phyloP scores from a whole-genome alignment of 257 asterid species.

The Orobanche coerulescens region DNA sequence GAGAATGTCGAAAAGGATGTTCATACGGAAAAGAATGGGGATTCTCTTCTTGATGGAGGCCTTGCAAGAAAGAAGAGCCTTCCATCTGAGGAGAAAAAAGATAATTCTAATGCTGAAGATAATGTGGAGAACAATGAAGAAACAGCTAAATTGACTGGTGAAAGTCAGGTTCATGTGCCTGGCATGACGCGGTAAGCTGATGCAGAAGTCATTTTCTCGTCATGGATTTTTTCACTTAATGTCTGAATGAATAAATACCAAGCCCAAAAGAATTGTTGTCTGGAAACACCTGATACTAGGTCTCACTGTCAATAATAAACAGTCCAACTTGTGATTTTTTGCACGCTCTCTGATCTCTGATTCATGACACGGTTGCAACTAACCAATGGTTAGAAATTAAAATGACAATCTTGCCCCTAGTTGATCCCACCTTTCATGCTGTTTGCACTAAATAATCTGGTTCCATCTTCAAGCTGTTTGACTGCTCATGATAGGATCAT shows the following conservation, averaged over 20 bases:
- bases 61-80: slow-evolving; percentile 25
- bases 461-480: background rate
- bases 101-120: slow-evolving; percentile 29
- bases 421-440: background rate
- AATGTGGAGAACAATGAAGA: slow-evolving; percentile 26
- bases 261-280: background rate
- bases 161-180: slow-evolving; percentile 17
- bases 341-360: background rate
- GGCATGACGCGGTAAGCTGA: slow-evolving; percentile 34
- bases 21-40: slow-evolving; percentile 26
- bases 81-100: slow-evolving; percentile 27
- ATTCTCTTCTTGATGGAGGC: slow-evolving; percentile 25
- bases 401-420: background rate
- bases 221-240: background rate
- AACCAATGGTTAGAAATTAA: background rate
- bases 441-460: too few relatives aligned
- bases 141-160: slow-evolving; percentile 27
- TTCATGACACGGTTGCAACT: background rate
- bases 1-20: slow-evolving; percentile 29
- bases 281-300: background rate
- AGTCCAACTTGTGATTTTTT: background rate
- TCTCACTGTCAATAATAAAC: too few relatives aligned
- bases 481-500: background rate
- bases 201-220: background rate
- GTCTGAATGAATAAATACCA: slow-evolving; percentile 6